Percentiles rank a stretch among this genome's conserved stretches.
These are phyloP conservation scores for Gossypium sturtianum DNA, from an alignment of 345 rosid species.

Conservation along the genomic window DNA sequence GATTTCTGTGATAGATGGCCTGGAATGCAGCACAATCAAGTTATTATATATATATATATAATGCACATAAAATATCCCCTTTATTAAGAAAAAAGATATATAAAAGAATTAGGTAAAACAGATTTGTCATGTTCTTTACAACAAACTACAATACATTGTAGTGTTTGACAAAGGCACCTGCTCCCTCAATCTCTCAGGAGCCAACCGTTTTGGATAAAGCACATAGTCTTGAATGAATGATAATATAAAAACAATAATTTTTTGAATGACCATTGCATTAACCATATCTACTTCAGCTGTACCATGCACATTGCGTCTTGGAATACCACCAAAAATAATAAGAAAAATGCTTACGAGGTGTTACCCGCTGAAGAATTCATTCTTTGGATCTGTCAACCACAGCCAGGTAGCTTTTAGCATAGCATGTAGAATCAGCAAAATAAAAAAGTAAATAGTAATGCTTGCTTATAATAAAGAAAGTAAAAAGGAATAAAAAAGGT, in stretches of 20 bases:
- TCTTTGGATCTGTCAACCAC: conserved; percentile 48
- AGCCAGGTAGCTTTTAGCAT: conserved; percentile 6
- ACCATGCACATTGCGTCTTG: background rate
- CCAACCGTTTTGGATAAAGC: conserved; percentile 2
- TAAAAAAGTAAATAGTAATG: background rate
- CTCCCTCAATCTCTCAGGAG: background rate
- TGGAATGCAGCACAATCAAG: background rate
- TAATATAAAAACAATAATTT: background rate
- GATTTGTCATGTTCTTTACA: conserved; percentile 24
- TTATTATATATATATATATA: background rate
- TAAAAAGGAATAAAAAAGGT: background rate
- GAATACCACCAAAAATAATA: background rate
- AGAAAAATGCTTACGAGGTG: conserved; percentile 8
- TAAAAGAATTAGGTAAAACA: background rate
- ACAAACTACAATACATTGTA: conserved; percentile 18
- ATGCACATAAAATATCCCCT: background rate
- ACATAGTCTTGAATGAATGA: background rate
- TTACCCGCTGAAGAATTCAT: conserved; percentile 35
- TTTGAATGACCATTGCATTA: conserved; percentile 7
- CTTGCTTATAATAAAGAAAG: background rate
- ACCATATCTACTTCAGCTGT: conserved; percentile 10
- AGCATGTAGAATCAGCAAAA: background rate
- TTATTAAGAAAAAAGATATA: background rate
- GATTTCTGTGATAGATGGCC: background rate
- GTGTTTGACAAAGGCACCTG: conserved; percentile 1